These are phyloP conservation scores for Trifolium dubium DNA, from an alignment of 306 rosid species.

Conservation along the genomic window DNA sequence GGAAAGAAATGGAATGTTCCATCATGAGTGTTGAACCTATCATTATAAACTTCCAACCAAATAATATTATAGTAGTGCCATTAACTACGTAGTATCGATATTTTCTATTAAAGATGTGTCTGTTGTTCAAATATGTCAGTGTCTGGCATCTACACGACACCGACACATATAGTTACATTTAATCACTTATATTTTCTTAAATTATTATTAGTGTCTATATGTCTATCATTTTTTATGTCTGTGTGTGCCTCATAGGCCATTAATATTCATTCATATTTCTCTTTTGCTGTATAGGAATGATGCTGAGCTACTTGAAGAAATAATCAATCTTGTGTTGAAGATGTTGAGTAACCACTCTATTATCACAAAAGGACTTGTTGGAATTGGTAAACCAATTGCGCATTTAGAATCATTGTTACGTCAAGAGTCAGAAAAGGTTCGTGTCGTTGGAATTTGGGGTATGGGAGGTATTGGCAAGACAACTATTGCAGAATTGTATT, in stretches of 20 bases:
- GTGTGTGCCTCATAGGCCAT: background rate
- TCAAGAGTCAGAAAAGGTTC: background rate
- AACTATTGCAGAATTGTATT: background rate
- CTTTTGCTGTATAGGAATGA: background rate
- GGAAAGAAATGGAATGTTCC: too few species aligned
- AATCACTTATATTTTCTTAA: background rate
- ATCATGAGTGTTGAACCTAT: too few species aligned
- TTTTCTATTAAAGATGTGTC: too few species aligned
- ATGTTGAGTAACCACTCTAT: background rate
- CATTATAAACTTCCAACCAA: too few species aligned
- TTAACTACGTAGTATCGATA: too few species aligned
- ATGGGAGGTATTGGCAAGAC: background rate
- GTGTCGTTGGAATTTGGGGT: background rate
- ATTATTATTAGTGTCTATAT: background rate
- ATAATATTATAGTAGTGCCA: too few species aligned
- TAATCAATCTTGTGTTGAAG: background rate
- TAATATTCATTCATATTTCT: too few species aligned
- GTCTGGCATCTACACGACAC: too few species aligned
- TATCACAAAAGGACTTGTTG: background rate
- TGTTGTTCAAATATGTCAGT: too few species aligned
- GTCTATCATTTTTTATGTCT: too few species aligned
- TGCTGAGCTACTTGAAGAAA: background rate
- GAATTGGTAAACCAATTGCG: background rate
- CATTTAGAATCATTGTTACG: background rate
- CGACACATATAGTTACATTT: background rate